phyloP scores from a whole-genome alignment of 805 yeast species.

The Yamadazyma philogaea region DNA sequence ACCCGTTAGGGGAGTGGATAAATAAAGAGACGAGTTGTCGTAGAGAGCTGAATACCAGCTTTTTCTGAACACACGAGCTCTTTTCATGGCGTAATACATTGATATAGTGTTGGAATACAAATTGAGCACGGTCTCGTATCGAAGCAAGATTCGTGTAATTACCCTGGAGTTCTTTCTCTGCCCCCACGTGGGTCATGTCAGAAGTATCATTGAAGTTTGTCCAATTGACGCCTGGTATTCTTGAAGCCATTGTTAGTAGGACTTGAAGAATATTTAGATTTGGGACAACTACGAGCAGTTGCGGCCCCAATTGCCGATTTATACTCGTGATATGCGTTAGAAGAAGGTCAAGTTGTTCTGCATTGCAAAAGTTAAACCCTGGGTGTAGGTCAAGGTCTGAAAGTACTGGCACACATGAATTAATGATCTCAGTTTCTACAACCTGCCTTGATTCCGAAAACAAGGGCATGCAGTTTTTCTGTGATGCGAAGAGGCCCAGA shows the following conservation, averaged over 20 bases:
- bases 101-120: constrained; percentile 1
- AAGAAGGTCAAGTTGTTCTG: constrained; percentile 11
- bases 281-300: constrained; percentile 3
- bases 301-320: not conserved
- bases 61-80: not conserved
- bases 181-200: constrained; percentile 2
- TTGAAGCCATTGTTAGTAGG: constrained; percentile 30
- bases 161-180: constrained; percentile 4
- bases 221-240: constrained; percentile 27
- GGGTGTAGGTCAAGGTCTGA: not conserved
- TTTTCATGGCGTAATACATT: not conserved
- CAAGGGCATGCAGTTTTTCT: not conserved
- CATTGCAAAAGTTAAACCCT: constrained; percentile 3
- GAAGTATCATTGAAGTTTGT: constrained; percentile 8
- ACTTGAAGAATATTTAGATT: constrained; percentile 12
- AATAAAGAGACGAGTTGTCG: constrained; percentile 2
- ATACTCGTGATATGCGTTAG: not conserved
- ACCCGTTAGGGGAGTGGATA: not conserved
- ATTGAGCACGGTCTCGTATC: constrained; percentile 5
- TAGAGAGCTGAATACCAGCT: not conserved
- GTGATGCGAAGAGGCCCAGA: not conserved
- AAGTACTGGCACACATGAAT: constrained; percentile 2
- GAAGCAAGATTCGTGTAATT: constrained; percentile 7
- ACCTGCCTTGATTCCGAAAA: not conserved
- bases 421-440: constrained; percentile 1